Base-by-base conservation (phyloP, 257 asterid species). In the Petunia secreta region DNA sequence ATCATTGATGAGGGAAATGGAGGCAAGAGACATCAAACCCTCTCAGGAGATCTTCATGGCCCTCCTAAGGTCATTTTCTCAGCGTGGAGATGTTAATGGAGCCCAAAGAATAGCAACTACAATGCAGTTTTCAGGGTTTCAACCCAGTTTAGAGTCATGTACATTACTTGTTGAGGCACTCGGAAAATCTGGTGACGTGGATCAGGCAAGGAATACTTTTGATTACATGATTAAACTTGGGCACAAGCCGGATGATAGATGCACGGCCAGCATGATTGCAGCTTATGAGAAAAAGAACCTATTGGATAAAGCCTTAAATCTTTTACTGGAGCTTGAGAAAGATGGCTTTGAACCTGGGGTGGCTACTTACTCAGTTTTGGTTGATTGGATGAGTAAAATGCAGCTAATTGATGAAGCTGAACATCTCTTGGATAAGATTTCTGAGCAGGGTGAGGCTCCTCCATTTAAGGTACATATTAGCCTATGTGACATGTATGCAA, bases 391-490 rank as follows among this genome's bases (percentile, higher is more conserved):
- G 14, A 81, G 83, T 83, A 89, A 87, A 75, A 44, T 92, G 89
- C 87, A 81, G 84, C 91, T 95, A 40, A 77, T 88, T 55, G 97
- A 95, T 82, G 99, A 95, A 85, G 95, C 92, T 52, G 97, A 95
- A 80, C 96, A 94, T 80, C 34, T 95, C 66, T 73, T 95, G 86
- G 89, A 85, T 81, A 92, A 89, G 86, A 93, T 95, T 81, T 77
- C 94, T 1, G 88, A 87, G 78, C 88, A 58, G 74, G 92, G 95
- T 6, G 99, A 92, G 86, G 89, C 88, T 63, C 98, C 99, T 59
- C 96, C 99, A 0, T 66, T 91, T 57, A 83, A 84, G 86, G 82
- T 95, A 58, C 97, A 91, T 54, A 60, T 93, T 55, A 90, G 91
- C 83, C 93, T 95, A 52, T 95, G 97, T 82, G 95, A 87, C 63